Evolutionary conservation across 495 filamentous ascomycete genomes (phyloP).

Genomic region (Xylaria sp.): DNA sequence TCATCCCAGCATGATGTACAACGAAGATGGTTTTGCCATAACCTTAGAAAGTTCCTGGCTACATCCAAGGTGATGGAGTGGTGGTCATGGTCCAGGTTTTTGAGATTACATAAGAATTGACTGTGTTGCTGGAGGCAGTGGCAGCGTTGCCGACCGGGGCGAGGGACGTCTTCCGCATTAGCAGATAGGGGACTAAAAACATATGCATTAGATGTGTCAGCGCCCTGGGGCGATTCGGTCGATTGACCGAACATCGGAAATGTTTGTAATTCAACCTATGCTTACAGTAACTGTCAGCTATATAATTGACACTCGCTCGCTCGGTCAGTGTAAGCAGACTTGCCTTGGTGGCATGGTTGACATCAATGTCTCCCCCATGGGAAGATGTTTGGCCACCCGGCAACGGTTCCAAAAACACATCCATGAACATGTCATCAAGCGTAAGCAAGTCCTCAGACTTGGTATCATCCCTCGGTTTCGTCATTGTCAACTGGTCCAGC

Average conservation of each 20-base stretch:
- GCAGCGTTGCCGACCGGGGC: neutral
- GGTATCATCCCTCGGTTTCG: neutral
- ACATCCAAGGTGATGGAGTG: conserved; percentile 1
- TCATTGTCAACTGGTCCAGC: neutral
- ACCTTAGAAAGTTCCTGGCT: neutral
- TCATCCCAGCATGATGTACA: neutral
- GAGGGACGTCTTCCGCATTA: neutral
- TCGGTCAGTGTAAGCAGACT: neutral
- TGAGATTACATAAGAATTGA: conserved; percentile 6
- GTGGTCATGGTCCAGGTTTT: neutral
- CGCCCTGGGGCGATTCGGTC: neutral
- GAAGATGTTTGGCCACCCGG: neutral
- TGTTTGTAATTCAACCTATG: neutral
- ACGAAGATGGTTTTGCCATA: neutral
- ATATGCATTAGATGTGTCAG: neutral
- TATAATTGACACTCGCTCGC: neutral
- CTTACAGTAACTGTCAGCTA: neutral
- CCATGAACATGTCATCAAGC: conserved; percentile 6
- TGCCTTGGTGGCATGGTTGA: neutral
- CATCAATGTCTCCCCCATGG: neutral
- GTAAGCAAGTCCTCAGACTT: conserved; percentile 1
- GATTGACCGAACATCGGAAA: neutral
- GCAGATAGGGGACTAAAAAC: neutral
- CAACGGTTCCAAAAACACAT: neutral
- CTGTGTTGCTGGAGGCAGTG: neutral